These are phyloP conservation scores for Aspergillus neotritici DNA, from an alignment of 2,329 filamentous ascomycete species.

Conservation along the genomic window DNA sequence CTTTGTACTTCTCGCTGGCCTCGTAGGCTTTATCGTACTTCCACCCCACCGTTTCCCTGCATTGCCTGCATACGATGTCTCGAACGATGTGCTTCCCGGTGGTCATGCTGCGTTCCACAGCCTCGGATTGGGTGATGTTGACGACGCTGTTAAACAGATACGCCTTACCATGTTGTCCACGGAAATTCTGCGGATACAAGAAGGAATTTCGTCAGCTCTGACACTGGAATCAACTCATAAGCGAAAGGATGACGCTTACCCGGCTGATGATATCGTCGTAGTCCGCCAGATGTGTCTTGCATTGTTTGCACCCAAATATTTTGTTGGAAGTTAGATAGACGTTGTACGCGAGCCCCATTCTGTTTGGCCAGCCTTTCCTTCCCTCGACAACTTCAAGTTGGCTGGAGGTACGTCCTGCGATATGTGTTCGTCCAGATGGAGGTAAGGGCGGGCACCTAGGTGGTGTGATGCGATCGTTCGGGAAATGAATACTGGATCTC, in stretches of 20 bases:
- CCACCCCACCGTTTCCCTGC: constrained; percentile 91
- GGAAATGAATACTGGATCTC: not conserved
- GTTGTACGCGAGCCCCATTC: constrained; percentile 87
- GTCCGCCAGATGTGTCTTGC: constrained; percentile 92
- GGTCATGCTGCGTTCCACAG: constrained; percentile 96
- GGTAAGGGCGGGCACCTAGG: not conserved
- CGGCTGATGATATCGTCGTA: constrained; percentile 94
- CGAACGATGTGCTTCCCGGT: constrained; percentile 91
- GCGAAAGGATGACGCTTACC: constrained; percentile 49
- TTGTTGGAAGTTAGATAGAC: constrained; percentile 79
- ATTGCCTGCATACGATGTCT: constrained; percentile 86
- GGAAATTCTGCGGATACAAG: constrained; percentile 68
- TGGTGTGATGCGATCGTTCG: too few relatives aligned
- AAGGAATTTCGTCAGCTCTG: too few relatives aligned
- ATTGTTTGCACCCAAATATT: constrained; percentile 89
- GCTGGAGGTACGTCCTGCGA: constrained; percentile 14
- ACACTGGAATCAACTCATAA: not conserved
- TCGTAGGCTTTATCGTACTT: constrained; percentile 99
- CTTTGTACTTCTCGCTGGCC: constrained; percentile 90
- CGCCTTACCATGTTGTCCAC: constrained; percentile 95
- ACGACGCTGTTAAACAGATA: constrained; percentile 94
- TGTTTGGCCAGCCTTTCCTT: constrained; percentile 18
- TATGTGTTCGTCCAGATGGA: constrained; percentile 16
- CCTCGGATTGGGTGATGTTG: constrained; percentile 73
- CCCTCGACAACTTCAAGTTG: constrained; percentile 8